Percentiles rank a stretch among this genome's conserved stretches.
Evolutionary conservation across 371 early-diverging fungal genomes (phyloP).

Genomic region (Mortierella sp.): DNA sequence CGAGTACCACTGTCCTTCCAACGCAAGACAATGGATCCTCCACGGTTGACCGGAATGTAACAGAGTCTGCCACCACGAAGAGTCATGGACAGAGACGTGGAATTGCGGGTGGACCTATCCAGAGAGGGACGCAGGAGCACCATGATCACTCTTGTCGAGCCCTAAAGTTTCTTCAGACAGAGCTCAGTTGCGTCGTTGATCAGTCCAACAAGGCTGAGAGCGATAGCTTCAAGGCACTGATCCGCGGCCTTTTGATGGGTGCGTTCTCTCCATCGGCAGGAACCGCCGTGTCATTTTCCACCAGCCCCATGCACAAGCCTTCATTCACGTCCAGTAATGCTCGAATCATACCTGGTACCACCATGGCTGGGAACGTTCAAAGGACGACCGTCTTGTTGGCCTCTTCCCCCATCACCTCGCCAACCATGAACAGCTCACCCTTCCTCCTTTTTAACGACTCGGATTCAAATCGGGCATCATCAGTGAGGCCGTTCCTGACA

Average conservation of each 20-base stretch:
- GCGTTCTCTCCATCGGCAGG: conserved; percentile 30
- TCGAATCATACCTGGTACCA: not conserved
- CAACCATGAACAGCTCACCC: conserved; percentile 13
- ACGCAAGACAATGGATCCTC: not conserved
- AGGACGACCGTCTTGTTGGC: conserved; percentile 29
- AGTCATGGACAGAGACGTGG: not conserved
- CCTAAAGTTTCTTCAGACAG: conserved; percentile 73
- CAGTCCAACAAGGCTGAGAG: conserved; percentile 71
- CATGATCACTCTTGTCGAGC: conserved; percentile 61
- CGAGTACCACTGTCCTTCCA: conserved; percentile 30
- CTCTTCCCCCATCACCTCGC: conserved; percentile 36
- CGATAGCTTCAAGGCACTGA: conserved; percentile 72
- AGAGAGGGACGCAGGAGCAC: conserved; percentile 37
- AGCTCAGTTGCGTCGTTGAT: conserved; percentile 74
- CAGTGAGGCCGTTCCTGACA: conserved; percentile 22
- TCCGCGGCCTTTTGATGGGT: conserved; percentile 65
- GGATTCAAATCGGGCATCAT: not conserved
- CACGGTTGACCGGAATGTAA: not conserved
- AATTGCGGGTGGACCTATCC: not conserved
- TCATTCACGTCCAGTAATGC: conserved; percentile 9
- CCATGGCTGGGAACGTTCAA: conserved; percentile 1
- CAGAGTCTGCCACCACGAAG: not conserved
- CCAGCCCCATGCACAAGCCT: not conserved
- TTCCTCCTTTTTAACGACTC: conserved; percentile 14
- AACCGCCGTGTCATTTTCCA: conserved; percentile 1